Conservation (phyloP, 768 basidiomycete species). For the Termitomyces sp. region DNA sequence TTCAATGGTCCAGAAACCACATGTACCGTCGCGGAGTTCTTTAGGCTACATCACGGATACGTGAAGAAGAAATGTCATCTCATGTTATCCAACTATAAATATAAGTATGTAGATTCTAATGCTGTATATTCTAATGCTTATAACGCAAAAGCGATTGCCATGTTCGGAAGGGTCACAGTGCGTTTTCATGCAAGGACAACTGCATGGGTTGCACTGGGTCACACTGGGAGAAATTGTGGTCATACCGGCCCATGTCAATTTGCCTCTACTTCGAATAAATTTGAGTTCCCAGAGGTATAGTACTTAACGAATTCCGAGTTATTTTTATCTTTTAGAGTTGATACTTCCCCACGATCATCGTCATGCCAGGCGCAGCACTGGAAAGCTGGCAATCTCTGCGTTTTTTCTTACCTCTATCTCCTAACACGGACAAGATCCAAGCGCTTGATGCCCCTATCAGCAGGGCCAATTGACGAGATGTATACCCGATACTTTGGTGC, state of each 20-base stretch:
- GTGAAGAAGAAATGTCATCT: neutral
- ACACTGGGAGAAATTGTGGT: too few relatives aligned
- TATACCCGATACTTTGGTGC: constrained; percentile 4
- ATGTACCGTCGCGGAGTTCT: neutral
- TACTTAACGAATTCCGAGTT: neutral
- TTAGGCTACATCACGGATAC: neutral
- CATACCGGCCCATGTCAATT: too few relatives aligned
- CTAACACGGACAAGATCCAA: neutral
- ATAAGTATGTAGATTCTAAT: too few relatives aligned
- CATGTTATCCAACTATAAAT: neutral
- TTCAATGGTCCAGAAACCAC: neutral
- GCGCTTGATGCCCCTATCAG: constrained; percentile 5
- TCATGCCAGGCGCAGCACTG: neutral
- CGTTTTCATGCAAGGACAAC: neutral
- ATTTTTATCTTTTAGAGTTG: constrained; percentile 7
- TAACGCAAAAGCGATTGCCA: too few relatives aligned
- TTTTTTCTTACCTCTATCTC: neutral
- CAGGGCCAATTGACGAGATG: constrained; percentile 9
- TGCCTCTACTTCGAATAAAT: too few relatives aligned
- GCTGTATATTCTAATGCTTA: too few relatives aligned
- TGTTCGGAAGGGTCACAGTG: too few relatives aligned
- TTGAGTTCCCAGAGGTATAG: too few relatives aligned
- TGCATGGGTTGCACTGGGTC: too few relatives aligned
- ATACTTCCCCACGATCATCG: constrained; percentile 3
- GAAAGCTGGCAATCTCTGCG: neutral